Base-by-base conservation (phyloP, 257 asterid species). In the Salvia miltiorrhiza region DNA sequence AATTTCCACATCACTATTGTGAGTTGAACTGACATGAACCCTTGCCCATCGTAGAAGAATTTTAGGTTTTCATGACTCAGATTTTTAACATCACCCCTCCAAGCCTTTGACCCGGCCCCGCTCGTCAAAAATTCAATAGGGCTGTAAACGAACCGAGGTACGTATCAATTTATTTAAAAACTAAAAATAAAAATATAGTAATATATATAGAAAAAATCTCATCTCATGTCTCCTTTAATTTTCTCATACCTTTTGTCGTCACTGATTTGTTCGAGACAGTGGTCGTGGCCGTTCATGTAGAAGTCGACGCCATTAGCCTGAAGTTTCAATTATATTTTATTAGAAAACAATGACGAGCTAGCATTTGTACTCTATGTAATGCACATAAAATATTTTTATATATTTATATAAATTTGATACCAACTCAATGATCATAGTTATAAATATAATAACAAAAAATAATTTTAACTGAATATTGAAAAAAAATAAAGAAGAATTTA, bases 21-120 rank as follows among this genome's bases (percentile, higher is more conserved):
- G 58, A 92, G 3, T 10, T 73, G 71, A 52, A 89, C 87, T 1
- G 96, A 89, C 95, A 89, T 80, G 76, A 92, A 92, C 35, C 98
- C 98, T 80, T 92, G 98, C 7, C 98, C 98, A 63, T 87, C 95
- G 0, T 92, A 82, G 74, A 87, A 84, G 75, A 84, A 92, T 13
- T 84, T 73, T 23, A 89, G 43, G 9, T 52, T 73, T 13, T 83
- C 71, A 2, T 41, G 67, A 11, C 78, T 79, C 41, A 73, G 23
- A 23, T 58, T 65, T 58, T 82, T 86, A 0, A 92, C 55, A 60
- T 92, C 96, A 16, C 96, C 95, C 47, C 93, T 84, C 97, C 97
- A 92, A 0, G 98, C 96, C 83, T 89, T 92, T 13, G 98, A 92
- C 7, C 96, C 98, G 2, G 95, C 96, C 58, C 98, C 96, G 55